Evolutionary conservation across 306 rosid genomes (phyloP).

Genomic region (Clitoria ternatea): DNA sequence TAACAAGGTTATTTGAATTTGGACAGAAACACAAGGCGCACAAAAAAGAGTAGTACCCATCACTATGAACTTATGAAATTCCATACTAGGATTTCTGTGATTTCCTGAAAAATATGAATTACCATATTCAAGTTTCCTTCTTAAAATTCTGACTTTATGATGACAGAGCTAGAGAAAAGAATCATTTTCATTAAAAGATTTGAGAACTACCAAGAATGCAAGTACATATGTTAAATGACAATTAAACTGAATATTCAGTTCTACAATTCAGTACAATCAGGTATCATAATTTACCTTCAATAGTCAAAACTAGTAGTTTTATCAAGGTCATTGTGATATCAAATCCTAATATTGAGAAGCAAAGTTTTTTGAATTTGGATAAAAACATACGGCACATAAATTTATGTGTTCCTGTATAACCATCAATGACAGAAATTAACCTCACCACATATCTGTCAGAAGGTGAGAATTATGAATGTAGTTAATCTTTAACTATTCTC

Average conservation of each 20-base stretch:
- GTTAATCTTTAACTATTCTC: neutral
- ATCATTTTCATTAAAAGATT: neutral
- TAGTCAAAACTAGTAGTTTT: no score
- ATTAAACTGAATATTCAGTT: neutral
- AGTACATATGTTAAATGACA: neutral
- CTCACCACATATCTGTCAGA: neutral
- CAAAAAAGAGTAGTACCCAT: neutral
- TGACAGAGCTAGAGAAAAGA: neutral
- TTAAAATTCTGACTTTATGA: neutral
- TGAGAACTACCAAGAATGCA: neutral
- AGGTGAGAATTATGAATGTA: neutral
- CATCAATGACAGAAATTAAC: neutral
- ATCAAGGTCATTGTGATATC: no score
- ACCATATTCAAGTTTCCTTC: neutral
- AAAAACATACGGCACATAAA: neutral
- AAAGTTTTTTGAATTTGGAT: neutral
- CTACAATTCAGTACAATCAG: no score
- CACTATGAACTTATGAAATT: neutral
- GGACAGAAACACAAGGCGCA: no score
- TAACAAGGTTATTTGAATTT: constrained; percentile 1
- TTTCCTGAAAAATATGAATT: neutral
- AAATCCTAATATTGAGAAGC: neutral
- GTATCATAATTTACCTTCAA: no score
- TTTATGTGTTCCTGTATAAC: neutral
- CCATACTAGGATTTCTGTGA: neutral